Evolutionary conservation across 2,329 filamentous ascomycete species (phyloP).

Genomic region (Pseudocercospora cruenta): DNA sequence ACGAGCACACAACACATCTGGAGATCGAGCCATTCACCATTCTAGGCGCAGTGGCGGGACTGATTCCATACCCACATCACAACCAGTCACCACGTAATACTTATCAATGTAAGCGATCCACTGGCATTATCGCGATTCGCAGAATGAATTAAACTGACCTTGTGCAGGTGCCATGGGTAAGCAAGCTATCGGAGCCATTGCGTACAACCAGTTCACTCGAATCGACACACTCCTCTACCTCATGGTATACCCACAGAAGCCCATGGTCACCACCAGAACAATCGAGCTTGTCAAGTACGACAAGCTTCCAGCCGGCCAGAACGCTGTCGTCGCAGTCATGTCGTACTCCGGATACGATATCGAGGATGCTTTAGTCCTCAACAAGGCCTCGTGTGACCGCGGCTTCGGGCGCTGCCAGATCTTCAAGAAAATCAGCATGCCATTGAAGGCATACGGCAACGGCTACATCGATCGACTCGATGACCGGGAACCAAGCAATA

Average conservation of each 20-base stretch:
- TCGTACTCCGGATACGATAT: constrained; percentile 99
- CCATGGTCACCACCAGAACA: constrained; percentile 95
- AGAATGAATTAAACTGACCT: constrained; percentile 52
- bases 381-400: constrained; percentile 92
- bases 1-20: constrained; percentile 82
- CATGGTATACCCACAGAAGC: constrained; percentile 95
- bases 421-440: constrained; percentile 90
- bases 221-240: constrained; percentile 96
- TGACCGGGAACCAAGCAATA: constrained; percentile 56
- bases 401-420: constrained; percentile 97
- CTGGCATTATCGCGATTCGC: too few relatives aligned
- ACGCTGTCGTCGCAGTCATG: constrained; percentile 98
- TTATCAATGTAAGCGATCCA: not conserved
- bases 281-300: constrained; percentile 97
- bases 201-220: constrained; percentile 95
- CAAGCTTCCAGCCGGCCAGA: constrained; percentile 94
- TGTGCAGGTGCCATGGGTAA: constrained; percentile 98
- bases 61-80: constrained; percentile 98
- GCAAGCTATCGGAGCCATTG: constrained; percentile 97
- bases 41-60: constrained; percentile 88
- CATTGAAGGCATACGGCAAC: constrained; percentile 87
- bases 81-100: constrained; percentile 99
- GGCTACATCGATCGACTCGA: constrained; percentile 66
- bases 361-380: constrained; percentile 93
- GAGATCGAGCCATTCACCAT: constrained; percentile 99